phyloP scores from a whole-genome alignment of 140 eudicot genomes.

The Cichorium intybus region DNA sequence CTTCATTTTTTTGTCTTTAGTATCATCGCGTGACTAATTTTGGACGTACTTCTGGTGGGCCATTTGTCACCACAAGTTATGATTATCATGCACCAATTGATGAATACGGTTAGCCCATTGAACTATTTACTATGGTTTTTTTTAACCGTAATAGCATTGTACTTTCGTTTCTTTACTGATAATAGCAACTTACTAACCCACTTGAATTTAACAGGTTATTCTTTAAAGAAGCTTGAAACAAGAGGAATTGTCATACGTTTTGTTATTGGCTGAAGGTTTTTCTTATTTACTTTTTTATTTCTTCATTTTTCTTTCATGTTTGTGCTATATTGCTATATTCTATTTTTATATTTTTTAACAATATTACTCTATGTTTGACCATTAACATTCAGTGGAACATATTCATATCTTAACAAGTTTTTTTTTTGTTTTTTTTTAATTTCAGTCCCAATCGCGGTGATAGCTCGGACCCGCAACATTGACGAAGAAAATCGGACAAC shows the following conservation, averaged over 20 bases:
- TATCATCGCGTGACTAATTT: too few relatives aligned
- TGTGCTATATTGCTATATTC: not conserved
- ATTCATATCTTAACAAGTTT: not conserved
- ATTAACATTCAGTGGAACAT: not conserved
- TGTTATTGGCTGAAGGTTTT: slow-evolving; percentile 91
- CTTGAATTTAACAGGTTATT: slow-evolving; percentile 50
- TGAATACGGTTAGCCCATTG: too few relatives aligned
- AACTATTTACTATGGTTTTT: too few relatives aligned
- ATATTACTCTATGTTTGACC: slow-evolving; percentile 4
- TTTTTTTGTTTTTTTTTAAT: too few relatives aligned
- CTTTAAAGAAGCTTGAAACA: slow-evolving; percentile 74
- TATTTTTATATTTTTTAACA: not conserved
- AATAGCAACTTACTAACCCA: not conserved
- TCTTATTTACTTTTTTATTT: not conserved
- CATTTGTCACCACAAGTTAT: too few relatives aligned
- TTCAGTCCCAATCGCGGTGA: slow-evolving; percentile 93
- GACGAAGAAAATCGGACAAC: slow-evolving; percentile 67
- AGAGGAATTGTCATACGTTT: slow-evolving; percentile 85
- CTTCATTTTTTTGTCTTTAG: too few relatives aligned
- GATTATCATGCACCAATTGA: too few relatives aligned
- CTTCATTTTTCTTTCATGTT: slow-evolving; percentile 1
- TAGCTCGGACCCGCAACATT: slow-evolving; percentile 82
- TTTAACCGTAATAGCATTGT: too few relatives aligned
- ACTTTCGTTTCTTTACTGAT: too few relatives aligned
- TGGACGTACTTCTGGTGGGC: too few relatives aligned